Evolutionary conservation across 2,329 filamentous ascomycete genomes (phyloP).

Genomic region (Fusarium pseudonygamai): DNA sequence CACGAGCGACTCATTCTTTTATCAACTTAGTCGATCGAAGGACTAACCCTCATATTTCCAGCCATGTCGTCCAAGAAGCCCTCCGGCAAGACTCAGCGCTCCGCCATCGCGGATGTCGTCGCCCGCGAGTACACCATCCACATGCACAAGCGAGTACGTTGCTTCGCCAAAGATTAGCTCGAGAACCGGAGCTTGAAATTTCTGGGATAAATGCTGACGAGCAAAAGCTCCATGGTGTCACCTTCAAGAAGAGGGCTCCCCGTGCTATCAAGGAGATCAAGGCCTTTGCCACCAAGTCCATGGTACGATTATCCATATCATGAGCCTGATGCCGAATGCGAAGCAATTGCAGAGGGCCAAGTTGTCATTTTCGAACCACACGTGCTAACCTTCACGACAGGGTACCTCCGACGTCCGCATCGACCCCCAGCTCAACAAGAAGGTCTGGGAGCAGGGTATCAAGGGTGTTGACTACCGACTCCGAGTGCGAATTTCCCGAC

Average conservation of each 20-base stretch:
- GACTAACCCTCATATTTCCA: slow-evolving; percentile 44
- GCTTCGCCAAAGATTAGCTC: slow-evolving; percentile 14
- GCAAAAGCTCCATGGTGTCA: slow-evolving; percentile 87
- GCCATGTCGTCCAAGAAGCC: slow-evolving; percentile 58
- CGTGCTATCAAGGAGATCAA: slow-evolving; percentile 99
- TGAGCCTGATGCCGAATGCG: slow-evolving; percentile 13
- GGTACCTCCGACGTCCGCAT: slow-evolving; percentile 96
- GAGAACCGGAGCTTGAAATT: slow-evolving; percentile 11
- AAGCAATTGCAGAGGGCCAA: slow-evolving; percentile 20
- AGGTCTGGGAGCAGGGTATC: slow-evolving; percentile 99
- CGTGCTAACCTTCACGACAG: slow-evolving; percentile 58
- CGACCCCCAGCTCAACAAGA: slow-evolving; percentile 99
- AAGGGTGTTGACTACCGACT: slow-evolving; percentile 99
- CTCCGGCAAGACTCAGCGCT: slow-evolving; percentile 68
- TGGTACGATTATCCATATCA: slow-evolving; percentile 73
- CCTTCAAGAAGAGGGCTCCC: slow-evolving; percentile 99
- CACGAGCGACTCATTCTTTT: slow-evolving; percentile 31
- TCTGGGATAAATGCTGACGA: slow-evolving; percentile 28
- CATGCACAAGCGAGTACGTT: slow-evolving; percentile 87
- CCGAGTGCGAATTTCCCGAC: slow-evolving; percentile 97
- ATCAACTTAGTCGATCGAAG: slow-evolving; percentile 31
- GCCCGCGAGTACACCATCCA: slow-evolving; percentile 99
- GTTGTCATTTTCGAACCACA: neutral
- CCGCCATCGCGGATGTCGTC: slow-evolving; percentile 98
- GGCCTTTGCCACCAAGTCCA: slow-evolving; percentile 89